Base-by-base conservation (phyloP, 2,329 filamentous ascomycete species). In the Ophiobolus disseminans region DNA sequence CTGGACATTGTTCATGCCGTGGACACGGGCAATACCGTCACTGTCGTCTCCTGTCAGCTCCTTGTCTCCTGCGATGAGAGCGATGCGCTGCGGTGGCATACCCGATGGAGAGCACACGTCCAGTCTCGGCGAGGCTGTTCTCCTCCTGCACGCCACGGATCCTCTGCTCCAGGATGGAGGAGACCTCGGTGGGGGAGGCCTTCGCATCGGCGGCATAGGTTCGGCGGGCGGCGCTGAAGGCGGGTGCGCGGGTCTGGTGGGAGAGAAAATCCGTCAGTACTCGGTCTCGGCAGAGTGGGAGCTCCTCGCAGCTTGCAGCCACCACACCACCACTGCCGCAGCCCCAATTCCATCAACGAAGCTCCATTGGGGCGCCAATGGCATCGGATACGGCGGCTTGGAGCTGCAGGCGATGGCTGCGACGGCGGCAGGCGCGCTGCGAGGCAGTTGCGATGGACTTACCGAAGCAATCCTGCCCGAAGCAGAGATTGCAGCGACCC, bases 21-120 rank as follows among this genome's bases (percentile, higher is more conserved):
- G 92, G 70, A 99, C 93, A 92, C 94, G 93, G 78, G 94, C 94
- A 76, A 99, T 99, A 96, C 94, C 94, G 84, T 99, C 94, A 94
- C 94, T 97, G 71, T 78, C 52, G 45, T 49, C 47, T 51, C 47
- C 57, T 57, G 67, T 76, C 58, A 76, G 73, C 57, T 53, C 54
- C 50, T 48, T 44, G 45, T 56, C 45, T 49, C 50, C 48, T 52
- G 44, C 50, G 59, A 66, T 54, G 57, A 52, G 55, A 57, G 62
- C 66, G 55, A 60, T 58, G 60, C 61, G 65, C 64, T 60, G 54
- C 60, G 59, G 48, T 67, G 55, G 88, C 91, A 77, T 95, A 97
- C 93, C 93, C 93, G 79, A 99, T 91, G 75, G 92, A 97, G 72
- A 99, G 88, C 75, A 99, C 94, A 82, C 93, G 91, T 76, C 94